These are phyloP conservation scores for Amylostereum chailletii DNA, from an alignment of 1,284 basidiomycete species.

Conservation along the genomic window DNA sequence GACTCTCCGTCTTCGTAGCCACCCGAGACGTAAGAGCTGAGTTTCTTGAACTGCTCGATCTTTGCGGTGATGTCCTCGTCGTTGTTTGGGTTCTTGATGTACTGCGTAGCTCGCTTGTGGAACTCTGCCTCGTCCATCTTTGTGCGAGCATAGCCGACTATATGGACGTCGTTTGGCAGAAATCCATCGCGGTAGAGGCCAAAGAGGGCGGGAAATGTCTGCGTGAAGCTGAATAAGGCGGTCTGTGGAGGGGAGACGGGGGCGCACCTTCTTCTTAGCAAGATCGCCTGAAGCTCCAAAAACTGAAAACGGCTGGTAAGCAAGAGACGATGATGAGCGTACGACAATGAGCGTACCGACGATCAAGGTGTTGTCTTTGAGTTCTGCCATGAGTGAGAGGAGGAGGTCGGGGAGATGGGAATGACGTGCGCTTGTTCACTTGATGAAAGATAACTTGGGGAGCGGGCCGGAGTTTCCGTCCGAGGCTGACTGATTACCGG, in stretches of 20 bases:
- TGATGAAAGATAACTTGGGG: background rate
- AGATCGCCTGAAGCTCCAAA: slow-evolving; percentile 96
- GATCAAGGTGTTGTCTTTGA: slow-evolving; percentile 84
- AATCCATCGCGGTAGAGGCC: slow-evolving; percentile 75
- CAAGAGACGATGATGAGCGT: slow-evolving; percentile 9
- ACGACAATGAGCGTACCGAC: slow-evolving; percentile 47
- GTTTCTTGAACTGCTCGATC: slow-evolving; percentile 75
- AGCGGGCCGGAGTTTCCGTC: background rate
- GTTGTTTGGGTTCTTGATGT: slow-evolving; percentile 74
- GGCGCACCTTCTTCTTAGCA: slow-evolving; percentile 92
- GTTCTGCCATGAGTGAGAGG: slow-evolving; percentile 78
- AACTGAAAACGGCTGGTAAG: slow-evolving; percentile 40
- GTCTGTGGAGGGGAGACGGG: background rate
- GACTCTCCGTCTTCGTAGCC: slow-evolving; percentile 79
- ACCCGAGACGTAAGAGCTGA: slow-evolving; percentile 78
- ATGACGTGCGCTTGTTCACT: background rate
- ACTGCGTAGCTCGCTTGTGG: slow-evolving; percentile 72
- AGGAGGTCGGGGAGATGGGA: too few relatives aligned
- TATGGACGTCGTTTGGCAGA: slow-evolving; percentile 77
- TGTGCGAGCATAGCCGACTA: slow-evolving; percentile 92
- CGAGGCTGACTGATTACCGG: background rate
- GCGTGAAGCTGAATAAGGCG: slow-evolving; percentile 3
- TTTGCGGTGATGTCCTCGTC: slow-evolving; percentile 47
- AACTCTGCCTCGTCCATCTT: slow-evolving; percentile 89
- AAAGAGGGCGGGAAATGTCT: slow-evolving; percentile 94